Evolutionary conservation across 2,329 filamentous ascomycete species (phyloP).

Genomic region (Paracamarosporium sp.): DNA sequence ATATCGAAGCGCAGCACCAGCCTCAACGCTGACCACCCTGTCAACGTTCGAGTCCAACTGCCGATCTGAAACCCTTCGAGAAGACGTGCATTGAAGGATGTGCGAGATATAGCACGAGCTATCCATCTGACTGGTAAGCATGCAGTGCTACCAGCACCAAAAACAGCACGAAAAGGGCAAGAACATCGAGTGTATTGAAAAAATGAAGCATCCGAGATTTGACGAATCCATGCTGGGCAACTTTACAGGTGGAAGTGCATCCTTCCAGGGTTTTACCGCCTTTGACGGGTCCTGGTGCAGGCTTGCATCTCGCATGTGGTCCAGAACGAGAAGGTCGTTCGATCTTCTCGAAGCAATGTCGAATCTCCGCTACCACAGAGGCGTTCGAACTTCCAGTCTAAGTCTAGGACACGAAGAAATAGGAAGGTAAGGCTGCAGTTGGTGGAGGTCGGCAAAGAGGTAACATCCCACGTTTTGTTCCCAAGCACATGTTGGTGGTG

Average conservation of each 20-base stretch:
- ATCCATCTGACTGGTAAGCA: conserved; percentile 39
- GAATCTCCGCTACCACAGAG: not conserved
- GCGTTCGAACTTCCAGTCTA: conserved; percentile 2
- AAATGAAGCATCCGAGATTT: not conserved
- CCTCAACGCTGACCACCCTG: conserved; percentile 34
- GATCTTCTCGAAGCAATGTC: conserved; percentile 1
- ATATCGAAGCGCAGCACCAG: conserved; percentile 21
- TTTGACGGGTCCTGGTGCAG: not conserved
- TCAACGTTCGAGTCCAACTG: conserved; percentile 6
- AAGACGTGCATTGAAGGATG: conserved; percentile 18
- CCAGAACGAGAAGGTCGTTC: conserved; percentile 6
- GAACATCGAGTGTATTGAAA: conserved; percentile 8
- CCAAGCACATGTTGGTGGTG: not conserved
- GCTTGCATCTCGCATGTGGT: not conserved
- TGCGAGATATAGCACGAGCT: conserved; percentile 23
- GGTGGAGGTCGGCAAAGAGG: conserved; percentile 7
- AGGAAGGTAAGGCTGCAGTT: conserved; percentile 7
- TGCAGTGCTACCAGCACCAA: conserved; percentile 33
- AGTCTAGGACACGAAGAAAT: not conserved
- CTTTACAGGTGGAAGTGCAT: not conserved
- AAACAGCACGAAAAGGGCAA: conserved; percentile 16
- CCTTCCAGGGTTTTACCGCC: too few species aligned
- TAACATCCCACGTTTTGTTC: conserved; percentile 5
- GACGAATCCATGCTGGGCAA: not conserved
- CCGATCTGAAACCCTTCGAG: conserved; percentile 18